Conservation (phyloP, 768 basidiomycete genomes). For the Cystofilobasidium bisporidii region DNA sequence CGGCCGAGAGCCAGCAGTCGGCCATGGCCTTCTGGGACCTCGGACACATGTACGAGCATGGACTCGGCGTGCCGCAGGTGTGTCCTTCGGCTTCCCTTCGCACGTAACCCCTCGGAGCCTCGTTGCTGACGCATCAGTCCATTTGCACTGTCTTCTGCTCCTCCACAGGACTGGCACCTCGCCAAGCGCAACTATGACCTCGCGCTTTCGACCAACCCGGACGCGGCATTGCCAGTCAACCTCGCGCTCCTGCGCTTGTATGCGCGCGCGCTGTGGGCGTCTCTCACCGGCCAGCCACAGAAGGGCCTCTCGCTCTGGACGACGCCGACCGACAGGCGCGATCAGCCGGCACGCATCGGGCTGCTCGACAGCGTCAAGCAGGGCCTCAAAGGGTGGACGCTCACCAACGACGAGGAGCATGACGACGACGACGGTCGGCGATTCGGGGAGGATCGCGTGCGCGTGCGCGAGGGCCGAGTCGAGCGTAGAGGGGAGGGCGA, state of each 20-base stretch:
- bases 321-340: neutral
- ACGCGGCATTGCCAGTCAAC: constrained; percentile 79
- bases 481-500: neutral
- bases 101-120: too few species aligned
- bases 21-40: constrained; percentile 97
- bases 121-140: too few species aligned
- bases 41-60: constrained; percentile 99
- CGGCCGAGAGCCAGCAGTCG: constrained; percentile 82
- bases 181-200: constrained; percentile 93
- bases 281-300: constrained; percentile 50
- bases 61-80: constrained; percentile 81
- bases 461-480: neutral
- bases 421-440: too few species aligned
- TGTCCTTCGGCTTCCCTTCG: constrained; percentile 38
- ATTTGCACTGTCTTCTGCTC: too few species aligned
- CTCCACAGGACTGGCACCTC: constrained; percentile 84
- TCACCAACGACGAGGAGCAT: neutral
- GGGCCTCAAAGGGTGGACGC: constrained; percentile 11
- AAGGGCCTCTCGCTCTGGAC: constrained; percentile 12
- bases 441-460: neutral
- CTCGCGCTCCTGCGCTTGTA: constrained; percentile 76
- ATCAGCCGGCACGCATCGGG: neutral
- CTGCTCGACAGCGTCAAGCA: constrained; percentile 14
- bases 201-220: constrained; percentile 73
- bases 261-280: constrained; percentile 72